phyloP scores from a whole-genome alignment of 306 rosid genomes.

The Castanea crenata region DNA sequence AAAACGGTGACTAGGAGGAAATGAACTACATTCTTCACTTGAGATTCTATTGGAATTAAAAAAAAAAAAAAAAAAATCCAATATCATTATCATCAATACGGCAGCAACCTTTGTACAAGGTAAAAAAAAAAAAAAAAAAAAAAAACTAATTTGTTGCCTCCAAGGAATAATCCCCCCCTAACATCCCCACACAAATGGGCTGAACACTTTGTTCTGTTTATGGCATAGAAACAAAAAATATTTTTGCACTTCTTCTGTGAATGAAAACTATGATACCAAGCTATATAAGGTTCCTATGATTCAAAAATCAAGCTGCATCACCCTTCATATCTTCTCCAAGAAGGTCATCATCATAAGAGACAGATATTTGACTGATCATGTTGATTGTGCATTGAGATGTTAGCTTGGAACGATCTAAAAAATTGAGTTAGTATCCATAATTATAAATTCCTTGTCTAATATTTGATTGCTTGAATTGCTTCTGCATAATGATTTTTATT shows the following conservation, averaged over 20 bases:
- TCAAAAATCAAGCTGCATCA: slow-evolving; percentile 30
- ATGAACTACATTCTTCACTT: background rate
- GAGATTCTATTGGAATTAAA: background rate
- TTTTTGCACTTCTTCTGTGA: background rate
- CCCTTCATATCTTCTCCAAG: slow-evolving; percentile 40
- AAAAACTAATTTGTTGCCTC: background rate
- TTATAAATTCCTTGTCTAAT: slow-evolving; percentile 15
- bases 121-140: too few relatives aligned
- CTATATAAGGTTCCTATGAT: background rate
- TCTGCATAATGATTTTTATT: slow-evolving; percentile 43
- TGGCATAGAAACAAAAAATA: background rate
- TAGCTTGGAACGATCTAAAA: slow-evolving; percentile 9
- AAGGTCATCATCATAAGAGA: slow-evolving; percentile 75
- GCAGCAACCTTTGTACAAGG: too few relatives aligned
- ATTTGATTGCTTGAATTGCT: slow-evolving; percentile 64
- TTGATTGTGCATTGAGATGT: slow-evolving; percentile 30
- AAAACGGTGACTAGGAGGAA: background rate
- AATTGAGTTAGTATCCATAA: slow-evolving; percentile 1
- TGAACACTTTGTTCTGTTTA: background rate
- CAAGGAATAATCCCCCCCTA: background rate
- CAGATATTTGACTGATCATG: slow-evolving; percentile 43
- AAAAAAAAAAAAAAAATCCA: background rate
- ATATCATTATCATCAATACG: background rate
- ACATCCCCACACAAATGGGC: background rate
- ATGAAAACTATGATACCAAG: background rate